Evolutionary conservation across 2,329 filamentous ascomycete species (phyloP), one percentile per base, ranked within the genome.

Genomic region (Apiospora arundinis): DNA sequence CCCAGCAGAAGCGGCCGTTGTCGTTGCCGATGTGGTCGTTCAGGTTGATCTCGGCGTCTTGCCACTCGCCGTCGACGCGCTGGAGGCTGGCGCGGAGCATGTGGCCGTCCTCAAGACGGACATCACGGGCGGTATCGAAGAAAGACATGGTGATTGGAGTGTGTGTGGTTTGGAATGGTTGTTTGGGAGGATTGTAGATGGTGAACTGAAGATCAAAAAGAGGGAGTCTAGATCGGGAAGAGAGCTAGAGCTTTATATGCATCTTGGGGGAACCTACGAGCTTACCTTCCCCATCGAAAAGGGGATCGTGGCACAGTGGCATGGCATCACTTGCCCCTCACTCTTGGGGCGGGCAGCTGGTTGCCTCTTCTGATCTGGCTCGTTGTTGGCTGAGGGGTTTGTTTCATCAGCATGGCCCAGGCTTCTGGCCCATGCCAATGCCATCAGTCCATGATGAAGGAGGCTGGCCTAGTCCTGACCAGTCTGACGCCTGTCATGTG

Each of bases 21-120:
- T 84, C 73, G 81, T 90, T 90, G 46, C 88, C 87, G 67, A 90
- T 81, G 75, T 80, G 76, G 2, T 81, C 67, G 80, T 90, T 84
- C 72, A 90, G 83, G 76, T 89, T 81, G 69, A 88, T 76, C 76
- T 83, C 79, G 16, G 83, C 76, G 32, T 89, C 83, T 37, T 82
- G 75, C 69, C 77, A 78, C 0, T 87, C 82, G 56, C 85, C 87
- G 7, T 85, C 78, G 3, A 71, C 80, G 68, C 82, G 82, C 68
- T 70, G 71, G 67, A 87, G 84, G 66, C 77, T 74, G 71, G 83
- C 85, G 37, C 74, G 79, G 71, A 89, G 87, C 75, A 86, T 84
- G 78, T 85, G 83, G 74, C 81, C 82, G 74, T 88, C 83, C 67
- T 87, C 85, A 74, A 89, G 77, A 75, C 80, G 81, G 76, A 88